These are phyloP conservation scores for Globisporangium nunn DNA, from an alignment of 352 stramenopile genomes.

Conservation along the genomic window DNA sequence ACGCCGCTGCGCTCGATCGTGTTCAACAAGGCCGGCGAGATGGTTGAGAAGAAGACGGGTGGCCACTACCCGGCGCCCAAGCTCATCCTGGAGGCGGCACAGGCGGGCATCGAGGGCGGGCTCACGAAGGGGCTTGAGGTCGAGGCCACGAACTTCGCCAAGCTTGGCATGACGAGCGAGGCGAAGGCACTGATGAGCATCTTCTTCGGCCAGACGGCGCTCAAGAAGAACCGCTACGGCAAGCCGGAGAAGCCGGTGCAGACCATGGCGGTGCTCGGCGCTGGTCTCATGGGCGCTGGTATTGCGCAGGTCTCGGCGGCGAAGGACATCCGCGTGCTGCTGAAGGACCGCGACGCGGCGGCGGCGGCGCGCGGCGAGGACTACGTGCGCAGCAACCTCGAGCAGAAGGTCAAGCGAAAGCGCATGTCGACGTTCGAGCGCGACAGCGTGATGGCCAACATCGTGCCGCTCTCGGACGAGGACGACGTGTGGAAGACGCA, in stretches of 20 bases:
- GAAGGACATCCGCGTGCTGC: conserved; percentile 92
- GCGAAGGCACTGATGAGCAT: conserved; percentile 96
- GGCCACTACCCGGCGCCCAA: conserved; percentile 95
- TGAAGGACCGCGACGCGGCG: conserved; percentile 94
- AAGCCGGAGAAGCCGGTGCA: conserved; percentile 83
- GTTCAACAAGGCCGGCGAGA: conserved; percentile 94
- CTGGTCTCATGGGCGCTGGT: conserved; percentile 96
- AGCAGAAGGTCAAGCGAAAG: conserved; percentile 93
- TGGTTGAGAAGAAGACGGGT: conserved; percentile 95
- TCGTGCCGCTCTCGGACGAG: conserved; percentile 92
- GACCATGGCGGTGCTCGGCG: conserved; percentile 95
- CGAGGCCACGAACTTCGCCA: conserved; percentile 94
- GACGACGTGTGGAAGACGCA: conserved; percentile 89
- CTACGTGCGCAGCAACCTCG: conserved; percentile 94
- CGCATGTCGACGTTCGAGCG: conserved; percentile 90
- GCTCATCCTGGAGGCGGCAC: conserved; percentile 90
- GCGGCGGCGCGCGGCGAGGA: conserved; percentile 78
- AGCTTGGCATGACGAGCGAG: conserved; percentile 93
- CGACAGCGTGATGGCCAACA: conserved; percentile 87
- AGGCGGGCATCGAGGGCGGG: conserved; percentile 83
- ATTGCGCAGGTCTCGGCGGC: conserved; percentile 95
- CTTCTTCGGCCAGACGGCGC: conserved; percentile 95
- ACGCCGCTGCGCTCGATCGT: conserved; percentile 89
- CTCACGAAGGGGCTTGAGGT: conserved; percentile 83
- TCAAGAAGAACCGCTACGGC: conserved; percentile 97